Evolutionary conservation across 352 stramenopile genomes (phyloP), one percentile per base, ranked within the genome.

Genomic region (Globisporangium nagaii): DNA sequence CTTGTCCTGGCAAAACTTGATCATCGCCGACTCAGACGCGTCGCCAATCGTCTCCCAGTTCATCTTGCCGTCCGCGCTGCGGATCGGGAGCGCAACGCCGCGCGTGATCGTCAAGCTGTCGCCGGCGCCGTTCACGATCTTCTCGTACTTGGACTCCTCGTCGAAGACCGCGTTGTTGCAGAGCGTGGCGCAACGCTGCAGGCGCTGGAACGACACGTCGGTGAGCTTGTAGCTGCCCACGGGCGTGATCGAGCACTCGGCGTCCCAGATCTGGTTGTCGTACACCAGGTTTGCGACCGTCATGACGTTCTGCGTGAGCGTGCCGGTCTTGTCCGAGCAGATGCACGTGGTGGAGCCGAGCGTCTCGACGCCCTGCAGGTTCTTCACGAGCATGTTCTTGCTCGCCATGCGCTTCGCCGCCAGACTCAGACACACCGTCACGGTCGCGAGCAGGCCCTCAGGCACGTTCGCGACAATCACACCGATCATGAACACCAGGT

Each of bases 381-480:
- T 96, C 75, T 98, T 98, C n/a, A 98, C 90, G 15, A 98, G 68
- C 51, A 97, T 90, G 51, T 86, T 91, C 68, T 96, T 96, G 34
- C 69, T 67, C 1, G 76, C 79, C 90, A 97, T 97, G 22, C 88
- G 74, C 19, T 88, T 87, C 1, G 91, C 92, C 30, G 90, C 90
- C 10, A 98, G 63, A 64, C 86, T 96, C n/a, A 98, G 65, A 40
- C 84, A 96, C 41, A 97, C 84, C 0, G 90, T 97, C 20, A 98
- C 87, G 0, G 90, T 97, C 8, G 88, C 90, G 6, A 96, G 63
- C 6, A 98, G 62, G 0, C 92, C 93, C 65, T 98, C 87, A 0
- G 92, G 93, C 13, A 98, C 89, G 61, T 97, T 97, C n/a, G 93
- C 93, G 2, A 98, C 89, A 49, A 98, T 97, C 54, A 98, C 97